Percentiles rank a stretch among this genome's conserved stretches.
Conservation (phyloP, 768 basidiomycete genomes). For the Lactarius tabidus region DNA sequence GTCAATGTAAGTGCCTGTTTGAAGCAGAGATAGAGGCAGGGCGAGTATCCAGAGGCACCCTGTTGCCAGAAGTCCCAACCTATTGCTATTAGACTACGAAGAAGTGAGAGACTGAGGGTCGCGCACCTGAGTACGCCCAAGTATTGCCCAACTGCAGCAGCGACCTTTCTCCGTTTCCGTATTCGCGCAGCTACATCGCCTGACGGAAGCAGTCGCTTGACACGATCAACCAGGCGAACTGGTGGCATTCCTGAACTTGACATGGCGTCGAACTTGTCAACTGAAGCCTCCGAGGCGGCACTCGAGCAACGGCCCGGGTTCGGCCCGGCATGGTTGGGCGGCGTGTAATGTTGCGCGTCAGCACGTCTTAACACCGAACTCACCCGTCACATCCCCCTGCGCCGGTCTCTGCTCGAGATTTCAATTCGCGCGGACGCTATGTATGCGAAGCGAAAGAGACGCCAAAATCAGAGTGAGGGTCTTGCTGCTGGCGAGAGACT, state of each 20-base stretch:
- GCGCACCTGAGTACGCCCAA: constrained; percentile 20
- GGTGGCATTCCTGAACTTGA: background rate
- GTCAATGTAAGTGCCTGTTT: constrained; percentile 75
- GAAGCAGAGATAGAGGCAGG: constrained; percentile 64
- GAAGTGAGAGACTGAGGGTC: background rate
- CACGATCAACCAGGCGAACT: background rate
- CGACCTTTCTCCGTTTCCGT: constrained; percentile 17
- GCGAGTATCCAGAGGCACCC: constrained; percentile 85
- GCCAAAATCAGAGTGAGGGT: constrained; percentile 46
- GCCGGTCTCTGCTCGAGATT: background rate
- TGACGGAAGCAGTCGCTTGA: constrained; percentile 4
- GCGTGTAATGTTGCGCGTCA: constrained; percentile 6
- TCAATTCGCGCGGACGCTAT: constrained; percentile 34
- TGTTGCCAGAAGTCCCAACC: constrained; percentile 51
- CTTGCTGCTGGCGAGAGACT: constrained; percentile 59
- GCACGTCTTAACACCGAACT: constrained; percentile 5
- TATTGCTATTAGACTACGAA: constrained; percentile 30
- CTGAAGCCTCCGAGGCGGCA: background rate
- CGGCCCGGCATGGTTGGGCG: constrained; percentile 11
- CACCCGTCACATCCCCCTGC: background rate
- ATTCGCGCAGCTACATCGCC: constrained; percentile 13
- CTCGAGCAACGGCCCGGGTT: background rate
- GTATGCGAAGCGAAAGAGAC: constrained; percentile 58
- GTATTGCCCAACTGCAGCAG: constrained; percentile 9
- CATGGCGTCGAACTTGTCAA: background rate